Evolutionary conservation across 2,329 filamentous ascomycete genomes (phyloP).

Genomic region (Lasiodiplodia citricola): DNA sequence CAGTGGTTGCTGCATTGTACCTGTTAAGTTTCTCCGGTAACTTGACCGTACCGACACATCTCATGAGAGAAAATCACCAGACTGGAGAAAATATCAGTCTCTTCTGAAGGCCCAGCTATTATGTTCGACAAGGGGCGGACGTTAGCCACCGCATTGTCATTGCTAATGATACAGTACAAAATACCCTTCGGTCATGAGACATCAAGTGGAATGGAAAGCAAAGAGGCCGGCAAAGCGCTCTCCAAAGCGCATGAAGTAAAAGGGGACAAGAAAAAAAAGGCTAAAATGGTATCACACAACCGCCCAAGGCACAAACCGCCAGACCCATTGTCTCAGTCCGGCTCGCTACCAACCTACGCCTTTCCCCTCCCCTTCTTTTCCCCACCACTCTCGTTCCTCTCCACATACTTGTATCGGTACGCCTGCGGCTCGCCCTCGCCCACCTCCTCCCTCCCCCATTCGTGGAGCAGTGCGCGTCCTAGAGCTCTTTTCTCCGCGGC

Average conservation of each 20-base stretch:
- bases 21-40: too few species aligned
- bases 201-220: not conserved
- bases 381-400: not conserved
- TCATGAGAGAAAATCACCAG: too few species aligned
- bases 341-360: not conserved
- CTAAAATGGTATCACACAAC: not conserved
- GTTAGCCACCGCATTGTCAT: too few species aligned
- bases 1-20: too few species aligned
- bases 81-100: too few species aligned
- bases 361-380: not conserved
- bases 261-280: not conserved
- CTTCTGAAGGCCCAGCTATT: too few species aligned
- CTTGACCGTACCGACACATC: too few species aligned
- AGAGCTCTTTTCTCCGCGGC: slow-evolving; percentile 39
- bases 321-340: not conserved
- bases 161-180: not conserved
- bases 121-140: too few species aligned
- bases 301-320: not conserved
- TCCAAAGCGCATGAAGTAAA: not conserved
- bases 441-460: slow-evolving; percentile 72
- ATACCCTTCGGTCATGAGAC: not conserved
- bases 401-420: slow-evolving; percentile 40
- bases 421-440: slow-evolving; percentile 39
- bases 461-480: slow-evolving; percentile 68
- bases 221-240: not conserved